phyloP scores from a whole-genome alignment of 345 rosid genomes.

The Triadica sebifera region DNA sequence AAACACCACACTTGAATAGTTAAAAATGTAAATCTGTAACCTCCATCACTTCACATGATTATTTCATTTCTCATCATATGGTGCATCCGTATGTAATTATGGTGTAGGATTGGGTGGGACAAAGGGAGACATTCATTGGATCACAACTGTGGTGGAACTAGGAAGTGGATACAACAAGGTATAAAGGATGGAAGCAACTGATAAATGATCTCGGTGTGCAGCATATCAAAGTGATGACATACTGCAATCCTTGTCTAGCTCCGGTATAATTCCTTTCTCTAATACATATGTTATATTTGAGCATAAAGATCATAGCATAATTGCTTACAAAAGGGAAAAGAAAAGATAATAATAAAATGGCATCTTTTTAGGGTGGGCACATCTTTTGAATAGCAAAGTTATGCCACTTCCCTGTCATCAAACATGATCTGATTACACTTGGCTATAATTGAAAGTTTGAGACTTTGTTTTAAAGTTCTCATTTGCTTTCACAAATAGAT shows the following conservation, averaged over 20 bases:
- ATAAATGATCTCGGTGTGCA: slow-evolving; percentile 46
- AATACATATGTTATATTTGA: neutral
- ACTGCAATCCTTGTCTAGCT: slow-evolving; percentile 77
- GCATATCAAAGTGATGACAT: slow-evolving; percentile 62
- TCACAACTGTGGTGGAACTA: slow-evolving; percentile 82
- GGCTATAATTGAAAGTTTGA: slow-evolving; percentile 8
- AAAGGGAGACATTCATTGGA: slow-evolving; percentile 59
- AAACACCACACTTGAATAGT: neutral
- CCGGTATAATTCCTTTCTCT: slow-evolving; percentile 39
- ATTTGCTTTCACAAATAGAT: slow-evolving; percentile 37
- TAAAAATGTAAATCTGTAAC: neutral
- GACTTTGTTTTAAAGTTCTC: slow-evolving; percentile 14
- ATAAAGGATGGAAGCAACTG: slow-evolving; percentile 54
- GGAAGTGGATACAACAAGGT: slow-evolving; percentile 61
- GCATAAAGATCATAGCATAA: neutral
- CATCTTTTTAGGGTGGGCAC: neutral
- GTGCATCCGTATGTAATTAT: neutral
- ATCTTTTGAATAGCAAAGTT: neutral
- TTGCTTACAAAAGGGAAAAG: neutral
- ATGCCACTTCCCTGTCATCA: neutral
- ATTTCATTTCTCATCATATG: slow-evolving; percentile 3
- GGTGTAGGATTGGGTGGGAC: slow-evolving; percentile 72
- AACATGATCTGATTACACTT: slow-evolving; percentile 1
- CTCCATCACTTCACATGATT: neutral
- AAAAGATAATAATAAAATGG: neutral